Conservation (phyloP, 345 rosid genomes). For the Bruguiera parviflora region DNA sequence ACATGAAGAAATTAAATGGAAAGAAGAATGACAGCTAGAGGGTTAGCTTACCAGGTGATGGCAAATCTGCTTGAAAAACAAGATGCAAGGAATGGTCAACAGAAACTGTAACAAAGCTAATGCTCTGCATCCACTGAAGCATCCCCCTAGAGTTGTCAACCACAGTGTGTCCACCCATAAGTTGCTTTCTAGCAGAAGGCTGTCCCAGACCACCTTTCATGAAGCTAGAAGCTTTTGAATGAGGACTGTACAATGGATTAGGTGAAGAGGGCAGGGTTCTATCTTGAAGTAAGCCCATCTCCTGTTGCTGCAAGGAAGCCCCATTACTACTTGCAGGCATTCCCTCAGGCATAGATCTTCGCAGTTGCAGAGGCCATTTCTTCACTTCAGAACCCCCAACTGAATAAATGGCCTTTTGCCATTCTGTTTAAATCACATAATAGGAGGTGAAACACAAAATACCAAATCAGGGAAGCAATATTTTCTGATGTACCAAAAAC, state of each 20-base stretch:
- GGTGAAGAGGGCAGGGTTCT: constrained; percentile 83
- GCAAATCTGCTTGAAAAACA: constrained; percentile 71
- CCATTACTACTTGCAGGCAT: constrained; percentile 67
- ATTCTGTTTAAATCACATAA: constrained; percentile 51
- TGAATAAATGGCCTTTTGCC: constrained; percentile 96
- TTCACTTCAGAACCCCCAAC: constrained; percentile 89
- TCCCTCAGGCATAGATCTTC: constrained; percentile 81
- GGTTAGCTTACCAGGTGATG: constrained; percentile 60
- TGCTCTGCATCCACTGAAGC: constrained; percentile 97
- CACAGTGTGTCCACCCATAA: constrained; percentile 58
- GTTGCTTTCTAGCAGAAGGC: constrained; percentile 72
- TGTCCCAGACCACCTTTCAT: constrained; percentile 88
- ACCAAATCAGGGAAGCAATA: background rate
- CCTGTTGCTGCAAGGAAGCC: constrained; percentile 79
- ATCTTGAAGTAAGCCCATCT: constrained; percentile 88
- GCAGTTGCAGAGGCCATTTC: constrained; percentile 92
- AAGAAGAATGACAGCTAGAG: constrained; percentile 6
- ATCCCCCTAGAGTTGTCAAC: constrained; percentile 77
- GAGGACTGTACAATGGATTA: constrained; percentile 75
- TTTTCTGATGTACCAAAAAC: too few relatives aligned
- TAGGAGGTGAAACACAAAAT: constrained; percentile 15
- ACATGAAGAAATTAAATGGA: background rate
- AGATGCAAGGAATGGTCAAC: constrained; percentile 81
- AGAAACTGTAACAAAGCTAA: constrained; percentile 78
- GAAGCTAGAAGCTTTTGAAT: constrained; percentile 73